Percentiles rank a stretch among this genome's conserved stretches.
Evolutionary conservation across 139 green algal species (phyloP).

Genomic region (Chlorella sp.): DNA sequence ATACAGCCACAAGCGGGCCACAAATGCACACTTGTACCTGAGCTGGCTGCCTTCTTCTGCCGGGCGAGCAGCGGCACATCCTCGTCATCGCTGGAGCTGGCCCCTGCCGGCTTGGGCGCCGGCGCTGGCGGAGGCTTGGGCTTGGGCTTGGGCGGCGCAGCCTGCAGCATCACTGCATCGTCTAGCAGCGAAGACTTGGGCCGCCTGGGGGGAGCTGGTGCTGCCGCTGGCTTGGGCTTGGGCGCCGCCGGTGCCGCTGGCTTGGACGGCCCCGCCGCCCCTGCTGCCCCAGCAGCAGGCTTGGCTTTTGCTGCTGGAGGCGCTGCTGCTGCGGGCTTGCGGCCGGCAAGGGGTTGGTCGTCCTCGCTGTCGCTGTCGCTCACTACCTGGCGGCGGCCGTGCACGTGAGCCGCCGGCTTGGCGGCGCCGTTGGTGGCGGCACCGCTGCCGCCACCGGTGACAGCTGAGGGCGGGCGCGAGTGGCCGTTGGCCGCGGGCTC

Average conservation of each 20-base stretch:
- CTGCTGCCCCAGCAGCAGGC: not conserved
- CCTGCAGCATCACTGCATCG: constrained; percentile 29
- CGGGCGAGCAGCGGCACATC: constrained; percentile 24
- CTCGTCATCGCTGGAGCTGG: constrained; percentile 8
- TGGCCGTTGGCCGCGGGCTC: not conserved
- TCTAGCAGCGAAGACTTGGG: not conserved
- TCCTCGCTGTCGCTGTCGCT: constrained; percentile 49
- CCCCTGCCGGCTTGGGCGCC: constrained; percentile 1
- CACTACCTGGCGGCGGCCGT: constrained; percentile 11
- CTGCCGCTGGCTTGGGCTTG: constrained; percentile 19
- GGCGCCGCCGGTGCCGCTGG: not conserved
- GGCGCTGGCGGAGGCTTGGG: constrained; percentile 11
- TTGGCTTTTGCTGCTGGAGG: constrained; percentile 10
- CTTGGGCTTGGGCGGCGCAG: constrained; percentile 41
- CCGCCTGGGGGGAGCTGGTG: constrained; percentile 1
- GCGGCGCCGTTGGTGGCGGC: constrained; percentile 16
- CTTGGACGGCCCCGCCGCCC: constrained; percentile 2
- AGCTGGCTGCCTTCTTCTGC: not conserved
- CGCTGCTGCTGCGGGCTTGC: not conserved
- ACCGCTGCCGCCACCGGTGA: not conserved
- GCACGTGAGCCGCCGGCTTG: constrained; percentile 7
- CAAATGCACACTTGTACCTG: too few species aligned
- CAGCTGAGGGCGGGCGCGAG: not conserved
- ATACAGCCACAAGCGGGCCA: too few species aligned
- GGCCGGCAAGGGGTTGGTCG: constrained; percentile 49